A percentile compares a stretch with the other conserved stretches of the same genome.
Conservation (phyloP, 2,329 filamentous ascomycete species). For the Sporothrix sp. region DNA sequence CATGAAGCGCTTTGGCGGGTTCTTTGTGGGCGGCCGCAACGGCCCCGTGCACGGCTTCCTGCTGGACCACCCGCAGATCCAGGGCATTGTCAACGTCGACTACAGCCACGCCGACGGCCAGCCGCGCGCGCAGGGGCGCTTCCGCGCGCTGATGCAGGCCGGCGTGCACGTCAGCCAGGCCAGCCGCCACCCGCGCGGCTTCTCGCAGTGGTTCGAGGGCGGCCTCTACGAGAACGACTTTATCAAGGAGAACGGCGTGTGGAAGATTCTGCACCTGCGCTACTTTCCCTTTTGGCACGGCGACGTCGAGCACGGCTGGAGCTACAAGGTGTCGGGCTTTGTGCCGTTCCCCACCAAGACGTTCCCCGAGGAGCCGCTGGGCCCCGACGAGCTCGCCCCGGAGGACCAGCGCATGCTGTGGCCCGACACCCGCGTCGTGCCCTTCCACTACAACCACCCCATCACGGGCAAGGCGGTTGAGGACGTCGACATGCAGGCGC, state of each 20-base stretch:
- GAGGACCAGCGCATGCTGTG: conserved; percentile 43
- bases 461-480: conserved; percentile 36
- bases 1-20: conserved; percentile 39
- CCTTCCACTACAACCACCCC: conserved; percentile 44
- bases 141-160: conserved; percentile 46
- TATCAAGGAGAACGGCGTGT: conserved; percentile 44
- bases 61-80: conserved; percentile 48
- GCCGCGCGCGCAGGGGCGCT: conserved; percentile 37
- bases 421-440: conserved; percentile 45
- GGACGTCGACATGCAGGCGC: conserved; percentile 40
- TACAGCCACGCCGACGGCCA: conserved; percentile 22
- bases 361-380: conserved; percentile 40
- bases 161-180: conserved; percentile 43
- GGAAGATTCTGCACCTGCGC: conserved; percentile 44
- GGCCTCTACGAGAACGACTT: conserved; percentile 51
- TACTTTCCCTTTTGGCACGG: conserved; percentile 51
- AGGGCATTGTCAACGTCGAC: conserved; percentile 45
- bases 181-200: conserved; percentile 40
- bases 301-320: conserved; percentile 43
- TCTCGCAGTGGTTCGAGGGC: conserved; percentile 49
- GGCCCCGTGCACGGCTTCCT: conserved; percentile 46
- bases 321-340: conserved; percentile 43
- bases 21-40: conserved; percentile 44
- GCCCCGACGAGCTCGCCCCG: conserved; percentile 40
- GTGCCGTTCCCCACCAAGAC: conserved; percentile 39